Base-by-base conservation (phyloP, 2,329 filamentous ascomycete genomes). In the Stagonosporopsis rhizophila region DNA sequence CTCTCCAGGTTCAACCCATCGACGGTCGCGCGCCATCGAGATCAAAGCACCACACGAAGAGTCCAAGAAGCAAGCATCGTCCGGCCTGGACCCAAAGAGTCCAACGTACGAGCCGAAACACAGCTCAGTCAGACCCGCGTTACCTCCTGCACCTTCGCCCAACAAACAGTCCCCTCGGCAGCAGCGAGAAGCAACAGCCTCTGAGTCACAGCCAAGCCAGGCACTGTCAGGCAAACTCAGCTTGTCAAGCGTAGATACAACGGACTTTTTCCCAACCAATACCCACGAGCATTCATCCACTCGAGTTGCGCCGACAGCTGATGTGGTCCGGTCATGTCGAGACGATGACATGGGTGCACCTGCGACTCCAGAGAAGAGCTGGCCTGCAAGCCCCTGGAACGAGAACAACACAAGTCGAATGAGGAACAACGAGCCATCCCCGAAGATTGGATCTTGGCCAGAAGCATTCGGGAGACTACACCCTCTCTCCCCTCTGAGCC, bases 201-300 rank as follows among this genome's bases (percentile, higher is more conserved):
- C 53, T 3, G 56, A 67, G 22, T 64, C 54, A 38, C 61, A 62
- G 25, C 59, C 60, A 34, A 46, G 56, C 14, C 62, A 53, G 14
- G 48, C 48, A n/a, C 44, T 71, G 15, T 69, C 66, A 45, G 72
- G 72, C 42, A 73, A 75, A 58, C 67, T 62, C 30, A 78, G 75
- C 56, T 55, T 75, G 23, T 76, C 75, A 4, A 77, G 75, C 52
- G 69, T 78, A 38, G 72, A 75, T 44, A 78, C 76, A 6, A 74
- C 70, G 20, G 75, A 78, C 53, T 78, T 78, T 65, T 78, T 78
- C 39, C 76, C 76, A 9, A 73, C 62, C 8, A 77, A 77, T 42
- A 73, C 76, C 9, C 73, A 77, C 28, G 75, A 77, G 59, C 70
- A 77, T 60, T 77, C 75, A 12, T 71, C 71, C n/a, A 75, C 72